Evolutionary conservation across 2,329 filamentous ascomycete genomes (phyloP), one percentile per base, ranked within the genome.

Genomic region (Talaromyces amestolkiae): DNA sequence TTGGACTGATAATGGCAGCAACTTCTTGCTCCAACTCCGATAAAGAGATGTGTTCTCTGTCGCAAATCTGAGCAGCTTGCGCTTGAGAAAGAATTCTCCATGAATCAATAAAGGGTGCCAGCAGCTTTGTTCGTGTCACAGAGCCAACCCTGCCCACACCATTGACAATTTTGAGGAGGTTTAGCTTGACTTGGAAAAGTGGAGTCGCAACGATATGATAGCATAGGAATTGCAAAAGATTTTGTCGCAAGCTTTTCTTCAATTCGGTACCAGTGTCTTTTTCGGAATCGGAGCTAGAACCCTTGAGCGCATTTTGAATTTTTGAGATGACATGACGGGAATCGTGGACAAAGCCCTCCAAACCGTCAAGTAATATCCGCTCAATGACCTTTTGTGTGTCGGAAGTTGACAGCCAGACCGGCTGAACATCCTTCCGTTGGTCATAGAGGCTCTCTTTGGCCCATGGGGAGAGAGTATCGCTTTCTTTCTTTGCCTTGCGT

Each of bases 331-430:
- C 83, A 67, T 95, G 89, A 33, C 85, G 86, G 3, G 87, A 81
- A 73, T 98, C 93, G 69, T 97, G 86, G 3, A 94, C 84, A 72
- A 90, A 96, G 77, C 97, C 95, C 77, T 97, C 93, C 10, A 97
- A 79, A 1, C 85, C 86, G 0, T 91, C 91, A 22, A 92, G 76
- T n/a, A 97, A 78, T 43, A 90, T 83, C 22, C 86, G 82, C 22
- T 86, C 83, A 0, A 95, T 73, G 22, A 96, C 77, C 65, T 86
- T 88, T 51, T 84, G 80, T 2, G 81, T 80, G 63, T 89, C 84
- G 27, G 88, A 84, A 0, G 80, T 73, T 3, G 85, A 77, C 63
- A 96, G 81, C 82, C 85, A 86, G 2, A 37, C 49, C 1, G 54
- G 31, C n/a, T 54, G 27, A n/a, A 79, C 81, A 15, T 79, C 75